These are phyloP conservation scores for Sarocladium brachiariae DNA, from an alignment of 2,329 filamentous ascomycete species.

Conservation along the genomic window DNA sequence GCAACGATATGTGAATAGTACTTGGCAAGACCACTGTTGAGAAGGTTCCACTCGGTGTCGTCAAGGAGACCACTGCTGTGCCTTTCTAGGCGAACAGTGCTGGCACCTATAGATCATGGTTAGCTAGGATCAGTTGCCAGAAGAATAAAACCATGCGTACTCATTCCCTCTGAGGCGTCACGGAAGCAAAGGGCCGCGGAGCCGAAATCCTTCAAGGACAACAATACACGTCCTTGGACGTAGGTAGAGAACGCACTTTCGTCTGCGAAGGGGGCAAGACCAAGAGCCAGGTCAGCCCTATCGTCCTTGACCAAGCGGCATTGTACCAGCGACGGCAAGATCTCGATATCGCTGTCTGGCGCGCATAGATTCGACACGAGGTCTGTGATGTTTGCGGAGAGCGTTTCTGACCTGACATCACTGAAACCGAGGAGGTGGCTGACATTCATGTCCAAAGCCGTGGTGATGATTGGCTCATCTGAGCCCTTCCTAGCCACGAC, in stretches of 20 bases:
- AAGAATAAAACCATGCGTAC: conserved; percentile 44
- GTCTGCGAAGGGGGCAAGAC: conserved; percentile 49
- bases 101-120: conserved; percentile 33
- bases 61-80: conserved; percentile 64
- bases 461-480: conserved; percentile 45
- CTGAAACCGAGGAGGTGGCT: conserved; percentile 58
- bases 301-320: conserved; percentile 54
- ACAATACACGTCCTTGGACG: conserved; percentile 71
- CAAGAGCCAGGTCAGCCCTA: conserved; percentile 51
- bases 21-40: conserved; percentile 66
- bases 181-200: conserved; percentile 71
- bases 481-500: conserved; percentile 29
- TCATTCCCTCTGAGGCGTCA: conserved; percentile 74
- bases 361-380: conserved; percentile 60
- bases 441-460: conserved; percentile 52
- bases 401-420: conserved; percentile 28
- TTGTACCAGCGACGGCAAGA: conserved; percentile 54
- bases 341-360: conserved; percentile 58
- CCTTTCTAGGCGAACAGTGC: conserved; percentile 39
- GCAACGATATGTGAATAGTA: conserved; percentile 84
- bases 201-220: conserved; percentile 67
- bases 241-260: conserved; percentile 65
- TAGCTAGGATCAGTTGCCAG: conserved; percentile 9
- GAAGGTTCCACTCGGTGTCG: conserved; percentile 62
- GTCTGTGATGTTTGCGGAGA: conserved; percentile 57